These are phyloP conservation scores for Cupressus sempervirens DNA, from an alignment of 75 land plant genomes.

Conservation along the genomic window DNA sequence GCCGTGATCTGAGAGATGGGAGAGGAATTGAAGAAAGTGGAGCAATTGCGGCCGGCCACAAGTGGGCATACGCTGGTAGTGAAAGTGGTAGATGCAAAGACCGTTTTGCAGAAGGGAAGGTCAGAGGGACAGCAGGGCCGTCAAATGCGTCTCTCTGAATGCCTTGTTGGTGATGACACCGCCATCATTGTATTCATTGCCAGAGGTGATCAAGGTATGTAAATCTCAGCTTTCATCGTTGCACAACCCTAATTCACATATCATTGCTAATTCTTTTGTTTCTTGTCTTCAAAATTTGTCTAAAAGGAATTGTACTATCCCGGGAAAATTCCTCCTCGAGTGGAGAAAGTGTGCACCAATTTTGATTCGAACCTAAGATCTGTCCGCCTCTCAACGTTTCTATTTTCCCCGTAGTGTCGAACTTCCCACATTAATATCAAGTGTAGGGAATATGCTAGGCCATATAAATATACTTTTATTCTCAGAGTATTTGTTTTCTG, in stretches of 20 bases:
- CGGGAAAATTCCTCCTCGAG: too few relatives aligned
- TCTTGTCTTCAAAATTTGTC: background rate
- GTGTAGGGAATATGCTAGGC: too few relatives aligned
- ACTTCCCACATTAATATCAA: too few relatives aligned
- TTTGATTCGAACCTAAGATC: too few relatives aligned
- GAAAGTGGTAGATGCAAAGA: constrained; percentile 66
- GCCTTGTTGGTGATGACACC: constrained; percentile 35
- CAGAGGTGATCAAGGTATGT: constrained; percentile 27
- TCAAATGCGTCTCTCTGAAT: constrained; percentile 30
- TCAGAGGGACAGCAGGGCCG: constrained; percentile 23
- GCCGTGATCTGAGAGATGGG: background rate
- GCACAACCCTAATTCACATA: background rate
- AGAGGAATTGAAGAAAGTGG: constrained; percentile 61
- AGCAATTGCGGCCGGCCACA: constrained; percentile 71
- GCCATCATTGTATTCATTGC: constrained; percentile 39
- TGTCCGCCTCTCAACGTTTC: too few relatives aligned
- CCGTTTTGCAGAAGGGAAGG: constrained; percentile 41
- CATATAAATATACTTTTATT: background rate
- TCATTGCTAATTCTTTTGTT: background rate
- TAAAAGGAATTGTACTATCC: background rate
- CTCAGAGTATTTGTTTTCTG: background rate
- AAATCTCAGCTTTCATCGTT: background rate
- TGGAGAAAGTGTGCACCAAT: too few relatives aligned
- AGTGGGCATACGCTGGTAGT: constrained; percentile 61
- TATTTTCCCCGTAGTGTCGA: too few relatives aligned